phyloP scores from a whole-genome alignment of 352 stramenopile species.

The Phytopythium mirpurense region DNA sequence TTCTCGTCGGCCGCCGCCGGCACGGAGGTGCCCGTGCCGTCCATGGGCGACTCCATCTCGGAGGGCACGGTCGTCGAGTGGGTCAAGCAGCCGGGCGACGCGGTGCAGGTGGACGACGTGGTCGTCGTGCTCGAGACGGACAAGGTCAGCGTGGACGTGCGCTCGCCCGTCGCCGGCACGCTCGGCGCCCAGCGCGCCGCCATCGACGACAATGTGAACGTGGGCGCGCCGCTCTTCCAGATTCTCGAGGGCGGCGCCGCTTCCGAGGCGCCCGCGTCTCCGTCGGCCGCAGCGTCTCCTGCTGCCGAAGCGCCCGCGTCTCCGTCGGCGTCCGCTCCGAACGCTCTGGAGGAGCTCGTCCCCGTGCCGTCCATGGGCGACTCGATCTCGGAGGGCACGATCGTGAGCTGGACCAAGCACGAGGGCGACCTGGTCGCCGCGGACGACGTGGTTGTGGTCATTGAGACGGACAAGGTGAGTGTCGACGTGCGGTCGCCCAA shows the following conservation, averaged over 20 bases:
- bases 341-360: conserved; percentile 43
- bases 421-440: conserved; percentile 88
- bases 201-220: conserved; percentile 94
- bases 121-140: conserved; percentile 98
- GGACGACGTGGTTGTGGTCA: conserved; percentile 95
- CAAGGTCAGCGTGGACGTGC: conserved; percentile 93
- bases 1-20: conserved; percentile 24
- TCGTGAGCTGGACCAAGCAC: conserved; percentile 93
- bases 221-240: conserved; percentile 91
- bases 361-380: conserved; percentile 84
- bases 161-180: conserved; percentile 79
- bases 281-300: conserved; percentile 14
- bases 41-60: conserved; percentile 96
- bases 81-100: conserved; percentile 91
- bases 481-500: conserved; percentile 89
- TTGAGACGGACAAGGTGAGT: conserved; percentile 96
- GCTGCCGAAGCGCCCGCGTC: conserved; percentile 14
- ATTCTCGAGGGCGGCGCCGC: conserved; percentile 72
- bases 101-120: conserved; percentile 94
- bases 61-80: conserved; percentile 97
- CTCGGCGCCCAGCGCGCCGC: conserved; percentile 88
- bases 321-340: conserved; percentile 2
- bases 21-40: conserved; percentile 76
- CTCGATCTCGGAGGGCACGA: conserved; percentile 96
- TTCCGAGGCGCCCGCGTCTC: conserved; percentile 11